Evolutionary conservation across 371 early-diverging fungal species (phyloP).

Genomic region (Choanephora cucurbitarum): DNA sequence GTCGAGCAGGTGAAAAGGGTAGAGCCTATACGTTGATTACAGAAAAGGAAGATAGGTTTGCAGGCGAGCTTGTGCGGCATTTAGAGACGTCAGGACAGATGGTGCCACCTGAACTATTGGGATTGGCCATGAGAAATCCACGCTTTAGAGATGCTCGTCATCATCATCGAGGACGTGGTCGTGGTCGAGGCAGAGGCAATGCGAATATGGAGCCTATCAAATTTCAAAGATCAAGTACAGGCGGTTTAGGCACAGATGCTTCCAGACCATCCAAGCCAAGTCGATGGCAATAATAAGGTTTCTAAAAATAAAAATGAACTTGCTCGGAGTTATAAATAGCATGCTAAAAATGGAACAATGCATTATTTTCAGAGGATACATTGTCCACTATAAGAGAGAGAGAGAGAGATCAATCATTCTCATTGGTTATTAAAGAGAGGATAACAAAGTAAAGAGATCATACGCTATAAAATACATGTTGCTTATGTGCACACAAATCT

Average conservation of each 20-base stretch:
- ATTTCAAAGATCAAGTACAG: constrained; percentile 38
- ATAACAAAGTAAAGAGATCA: too few relatives aligned
- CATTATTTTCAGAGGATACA: too few relatives aligned
- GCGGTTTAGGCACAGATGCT: constrained; percentile 27
- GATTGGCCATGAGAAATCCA: constrained; percentile 74
- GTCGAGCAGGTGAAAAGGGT: constrained; percentile 77
- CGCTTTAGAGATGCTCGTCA: constrained; percentile 58
- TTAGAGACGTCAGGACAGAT: constrained; percentile 68
- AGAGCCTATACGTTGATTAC: constrained; percentile 74
- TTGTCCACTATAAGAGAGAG: too few relatives aligned
- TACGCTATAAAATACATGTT: too few relatives aligned
- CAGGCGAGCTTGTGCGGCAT: constrained; percentile 75
- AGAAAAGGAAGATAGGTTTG: constrained; percentile 75
- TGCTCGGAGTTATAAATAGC: too few relatives aligned
- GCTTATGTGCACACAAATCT: too few relatives aligned
- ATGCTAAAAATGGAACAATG: too few relatives aligned
- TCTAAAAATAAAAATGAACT: too few relatives aligned
- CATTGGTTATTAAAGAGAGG: too few relatives aligned
- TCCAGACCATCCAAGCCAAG: constrained; percentile 8
- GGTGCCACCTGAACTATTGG: constrained; percentile 66
- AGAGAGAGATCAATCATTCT: too few relatives aligned
- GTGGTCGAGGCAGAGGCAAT: constrained; percentile 32
- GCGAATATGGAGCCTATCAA: constrained; percentile 29
- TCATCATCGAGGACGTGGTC: constrained; percentile 39
- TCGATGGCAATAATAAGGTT: constrained; percentile 20